phyloP scores from a whole-genome alignment of 202 grass and related monocot species.

The Digitaria exilis region DNA sequence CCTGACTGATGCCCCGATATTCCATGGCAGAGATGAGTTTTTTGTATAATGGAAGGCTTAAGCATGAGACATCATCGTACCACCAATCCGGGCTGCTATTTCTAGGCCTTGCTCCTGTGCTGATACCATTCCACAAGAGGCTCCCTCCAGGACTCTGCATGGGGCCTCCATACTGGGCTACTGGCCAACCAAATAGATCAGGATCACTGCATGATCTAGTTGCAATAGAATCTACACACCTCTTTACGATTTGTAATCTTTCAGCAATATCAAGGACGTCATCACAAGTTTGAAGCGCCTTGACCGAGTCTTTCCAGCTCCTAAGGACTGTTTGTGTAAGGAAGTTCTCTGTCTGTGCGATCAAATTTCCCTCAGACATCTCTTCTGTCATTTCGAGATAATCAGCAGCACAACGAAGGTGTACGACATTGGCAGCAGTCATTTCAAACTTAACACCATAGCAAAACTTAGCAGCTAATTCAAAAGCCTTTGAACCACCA shows the following conservation, averaged over 20 bases:
- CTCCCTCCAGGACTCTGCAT: constrained; percentile 78
- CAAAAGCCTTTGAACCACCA: constrained; percentile 72
- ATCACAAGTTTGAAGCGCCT: constrained; percentile 79
- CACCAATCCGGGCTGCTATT: constrained; percentile 76
- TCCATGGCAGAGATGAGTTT: constrained; percentile 81
- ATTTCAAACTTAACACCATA: constrained; percentile 89
- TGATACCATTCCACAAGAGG: constrained; percentile 91
- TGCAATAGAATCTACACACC: constrained; percentile 75
- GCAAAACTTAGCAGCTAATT: constrained; percentile 82
- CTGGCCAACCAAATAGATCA: constrained; percentile 67
- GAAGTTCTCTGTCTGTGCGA: constrained; percentile 64
- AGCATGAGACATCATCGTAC: constrained; percentile 77
- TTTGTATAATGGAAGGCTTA: constrained; percentile 76
- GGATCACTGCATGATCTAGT: constrained; percentile 66
- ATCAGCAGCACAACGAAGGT: constrained; percentile 70
- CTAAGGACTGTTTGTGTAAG: constrained; percentile 70
- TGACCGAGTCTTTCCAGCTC: constrained; percentile 87
- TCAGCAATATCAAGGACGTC: constrained; percentile 68
- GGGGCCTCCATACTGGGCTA: constrained; percentile 52
- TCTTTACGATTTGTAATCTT: constrained; percentile 75
- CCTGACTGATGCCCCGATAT: constrained; percentile 66
- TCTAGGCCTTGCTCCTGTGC: constrained; percentile 69
- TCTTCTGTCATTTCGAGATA: constrained; percentile 90
- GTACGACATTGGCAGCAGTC: constrained; percentile 77
- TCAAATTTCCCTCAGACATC: constrained; percentile 83